Evolutionary conservation across 257 asterid species (phyloP), one percentile per base, ranked within the genome.

Genomic region (Solanum rostratum): DNA sequence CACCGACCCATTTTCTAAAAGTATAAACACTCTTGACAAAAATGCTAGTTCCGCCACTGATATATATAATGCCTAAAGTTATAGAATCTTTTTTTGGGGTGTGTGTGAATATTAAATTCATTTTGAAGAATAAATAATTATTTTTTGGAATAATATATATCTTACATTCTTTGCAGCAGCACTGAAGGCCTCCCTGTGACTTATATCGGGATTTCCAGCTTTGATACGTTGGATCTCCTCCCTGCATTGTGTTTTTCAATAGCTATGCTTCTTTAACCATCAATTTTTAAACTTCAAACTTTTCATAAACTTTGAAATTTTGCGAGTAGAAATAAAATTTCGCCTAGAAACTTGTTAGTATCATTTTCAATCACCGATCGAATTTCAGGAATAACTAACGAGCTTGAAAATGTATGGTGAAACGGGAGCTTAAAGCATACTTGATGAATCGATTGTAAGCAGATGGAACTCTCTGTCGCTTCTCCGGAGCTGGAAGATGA

Each of bases 211-310:
- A 92, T 96, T 96, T 90, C 95, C 98, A 79, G 99, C 98, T 92
- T 96, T 96, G 95, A 96, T 96, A 86, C 99, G 98, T 91, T 96
- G 99, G 97, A 96, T 96, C 95, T 96, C 99, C 91, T 96, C 99
- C 98, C 98, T 96, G 91, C 88, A 88, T 76, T 76, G 62, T 27
- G 27, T 50, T 76, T 27, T 5, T 49, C 81, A 49, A 49, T 76
- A 43, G 9, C 18, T 15, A 33, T 8, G 55, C 43, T 33, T 33
- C 14, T 66, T 30, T 37, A 41, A 41, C 10, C 29, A 19, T 68
- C 7, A 62, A 14, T 65, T 16, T 33, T 33, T 33, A 4, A 33
- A 33, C 39, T 33, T 33, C 39, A 33, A 33, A 33, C 5, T 33
- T 33, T 33, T 33, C 39, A 33, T 33, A 33, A 33, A 33, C 39